Evolutionary conservation across 176 grass and related monocot species (phyloP).

Genomic region (bread wheat (Triticum aestivum)): IWGSC_CS_RefSeq_v2.1 NC_057797.1:622984426-622984925

Average conservation of each 20-base stretch:
- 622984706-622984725: neutral
- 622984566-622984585: neutral
- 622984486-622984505: neutral
- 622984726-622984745: neutral
- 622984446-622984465: neutral
- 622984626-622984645: neutral
- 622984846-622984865: neutral
- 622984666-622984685: too few species aligned
- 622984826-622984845: conserved; percentile 10
- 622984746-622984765: neutral
- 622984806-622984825: neutral
- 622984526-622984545: neutral
- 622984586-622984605: neutral
- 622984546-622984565: neutral
- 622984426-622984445: neutral
- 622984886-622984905: neutral
- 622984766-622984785: neutral
- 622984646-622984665: too few species aligned
- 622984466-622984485: neutral
- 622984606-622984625: neutral
- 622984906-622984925: neutral
- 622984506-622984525: neutral
- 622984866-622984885: neutral
- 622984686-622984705: neutral
- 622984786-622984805: neutral